Base-by-base conservation (phyloP, 495 filamentous ascomycete species). In the Aspergillus carlsbadensis region DNA sequence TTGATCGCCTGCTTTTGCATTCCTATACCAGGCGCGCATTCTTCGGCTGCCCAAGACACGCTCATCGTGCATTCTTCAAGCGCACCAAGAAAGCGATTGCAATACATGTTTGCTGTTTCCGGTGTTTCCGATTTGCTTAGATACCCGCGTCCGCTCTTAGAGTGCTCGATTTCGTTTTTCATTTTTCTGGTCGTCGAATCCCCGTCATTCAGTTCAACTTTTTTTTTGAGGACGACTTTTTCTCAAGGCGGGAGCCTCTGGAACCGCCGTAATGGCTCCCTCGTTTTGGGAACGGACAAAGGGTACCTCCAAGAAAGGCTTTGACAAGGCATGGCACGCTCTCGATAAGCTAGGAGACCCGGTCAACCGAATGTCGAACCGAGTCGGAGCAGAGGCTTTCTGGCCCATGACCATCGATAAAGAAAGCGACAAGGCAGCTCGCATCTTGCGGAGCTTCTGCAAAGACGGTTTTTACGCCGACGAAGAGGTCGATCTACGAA, bases 371-470 rank as follows among this genome's bases (percentile, higher is more conserved):
- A 66, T 91, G 1, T 86, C 84, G 11, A 89, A 92, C 70, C 84
- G 81, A 56, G 73, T 92, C 10, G 88, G 88, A 44, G 80, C 81
- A 22, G 90, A 94, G 65, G 87, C 87, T 4, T 91, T 92, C 66
- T 91, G 88, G 88, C 90, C 90, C 11, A 89, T 86, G 56, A 84
- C 78, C 13, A 75, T 92, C 54, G 90, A 92, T 59, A 87, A 86
- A 61, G 90, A 94, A 74, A 83, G 82, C 69, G 87, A 92, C 69
- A 92, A 94, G 71, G 88, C 88, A 6, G 90, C 90, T 36, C 79
- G 90, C 10, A 92, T 94, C 40, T 65, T 94, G 33, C 80, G 84
- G 62, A 88, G 84, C 58, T 94, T 92, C 68, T 92, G 88, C 74
- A 88, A 82, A 64, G 84, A 87, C 76, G 84, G 84, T 11, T 87